Conservation (phyloP, 2,329 filamentous ascomycete species). For the Macrophomina pseudophaseolina region DNA sequence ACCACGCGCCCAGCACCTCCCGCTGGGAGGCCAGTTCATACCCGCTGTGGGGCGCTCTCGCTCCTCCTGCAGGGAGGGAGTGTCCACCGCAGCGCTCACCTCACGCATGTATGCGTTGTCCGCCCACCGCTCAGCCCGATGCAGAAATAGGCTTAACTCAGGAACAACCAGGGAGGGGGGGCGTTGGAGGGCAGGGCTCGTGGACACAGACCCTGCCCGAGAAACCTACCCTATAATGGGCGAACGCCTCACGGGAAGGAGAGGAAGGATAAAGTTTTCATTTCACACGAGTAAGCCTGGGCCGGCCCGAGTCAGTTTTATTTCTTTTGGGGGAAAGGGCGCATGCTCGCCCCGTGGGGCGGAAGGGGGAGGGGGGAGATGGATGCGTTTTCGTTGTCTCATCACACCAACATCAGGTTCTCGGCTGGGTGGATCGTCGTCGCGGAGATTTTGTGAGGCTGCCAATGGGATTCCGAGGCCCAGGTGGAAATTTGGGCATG, state of each 20-base stretch:
- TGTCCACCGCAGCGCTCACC: too few relatives aligned
- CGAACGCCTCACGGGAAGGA: background rate
- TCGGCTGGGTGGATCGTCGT: background rate
- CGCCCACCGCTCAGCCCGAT: background rate
- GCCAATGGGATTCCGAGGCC: background rate
- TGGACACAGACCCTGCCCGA: background rate
- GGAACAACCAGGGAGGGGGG: background rate
- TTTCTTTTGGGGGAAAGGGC: too few relatives aligned
- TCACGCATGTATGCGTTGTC: background rate
- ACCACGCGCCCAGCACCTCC: too few relatives aligned
- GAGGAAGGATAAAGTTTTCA: background rate
- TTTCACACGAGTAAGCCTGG: background rate
- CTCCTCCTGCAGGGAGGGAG: too few relatives aligned
- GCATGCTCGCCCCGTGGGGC: too few relatives aligned
- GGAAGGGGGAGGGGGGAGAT: too few relatives aligned
- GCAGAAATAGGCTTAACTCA: background rate
- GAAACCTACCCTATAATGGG: background rate
- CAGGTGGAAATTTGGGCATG: background rate
- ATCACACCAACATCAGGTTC: too few relatives aligned
- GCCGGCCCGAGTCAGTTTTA: background rate
- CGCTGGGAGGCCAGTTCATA: too few relatives aligned
- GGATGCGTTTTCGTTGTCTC: too few relatives aligned
- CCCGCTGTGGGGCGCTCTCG: too few relatives aligned
- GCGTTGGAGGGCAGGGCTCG: background rate
- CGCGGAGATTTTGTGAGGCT: background rate